These are phyloP conservation scores for Metschnikowia colocasiae DNA, from an alignment of 805 yeast genomes.

Conservation along the genomic window DNA sequence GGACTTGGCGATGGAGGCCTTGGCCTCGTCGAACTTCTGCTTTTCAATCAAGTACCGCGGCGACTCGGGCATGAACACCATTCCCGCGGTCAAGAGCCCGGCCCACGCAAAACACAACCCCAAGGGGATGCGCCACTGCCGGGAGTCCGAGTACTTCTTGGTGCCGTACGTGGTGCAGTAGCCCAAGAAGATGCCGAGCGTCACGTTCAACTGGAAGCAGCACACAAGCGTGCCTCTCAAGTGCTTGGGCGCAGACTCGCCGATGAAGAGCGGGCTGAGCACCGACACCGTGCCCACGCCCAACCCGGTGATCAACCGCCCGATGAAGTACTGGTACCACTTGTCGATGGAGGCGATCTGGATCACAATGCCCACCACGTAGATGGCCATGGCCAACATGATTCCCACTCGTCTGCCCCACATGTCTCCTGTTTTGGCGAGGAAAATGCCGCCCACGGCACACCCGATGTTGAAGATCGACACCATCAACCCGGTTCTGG, in stretches of 20 bases:
- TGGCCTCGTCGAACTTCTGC: constrained; percentile 51
- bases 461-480: constrained; percentile 65
- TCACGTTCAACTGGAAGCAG: constrained; percentile 65
- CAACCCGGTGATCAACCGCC: constrained; percentile 62
- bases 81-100: constrained; percentile 45
- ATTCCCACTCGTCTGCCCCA: constrained; percentile 60
- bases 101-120: constrained; percentile 49
- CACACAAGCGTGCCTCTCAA: constrained; percentile 70
- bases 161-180: constrained; percentile 67
- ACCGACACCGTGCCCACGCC: constrained; percentile 74
- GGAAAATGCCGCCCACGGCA: constrained; percentile 65
- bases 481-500: constrained; percentile 51
- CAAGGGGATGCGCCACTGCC: constrained; percentile 68
- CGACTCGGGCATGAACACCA: constrained; percentile 64
- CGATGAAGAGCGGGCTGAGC: constrained; percentile 61
- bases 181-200: constrained; percentile 69
- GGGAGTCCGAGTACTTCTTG: constrained; percentile 45
- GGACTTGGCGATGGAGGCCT: constrained; percentile 49
- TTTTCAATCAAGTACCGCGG: constrained; percentile 59
- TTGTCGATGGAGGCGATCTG: constrained; percentile 52
- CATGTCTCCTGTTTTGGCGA: constrained; percentile 55
- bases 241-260: constrained; percentile 67
- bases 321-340: constrained; percentile 61
- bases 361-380: constrained; percentile 57
- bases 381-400: constrained; percentile 50